Evolutionary conservation across 371 early-diverging fungal species (phyloP), one percentile per base, ranked within the genome.

Genomic region (Apophysomyces sp.): DNA sequence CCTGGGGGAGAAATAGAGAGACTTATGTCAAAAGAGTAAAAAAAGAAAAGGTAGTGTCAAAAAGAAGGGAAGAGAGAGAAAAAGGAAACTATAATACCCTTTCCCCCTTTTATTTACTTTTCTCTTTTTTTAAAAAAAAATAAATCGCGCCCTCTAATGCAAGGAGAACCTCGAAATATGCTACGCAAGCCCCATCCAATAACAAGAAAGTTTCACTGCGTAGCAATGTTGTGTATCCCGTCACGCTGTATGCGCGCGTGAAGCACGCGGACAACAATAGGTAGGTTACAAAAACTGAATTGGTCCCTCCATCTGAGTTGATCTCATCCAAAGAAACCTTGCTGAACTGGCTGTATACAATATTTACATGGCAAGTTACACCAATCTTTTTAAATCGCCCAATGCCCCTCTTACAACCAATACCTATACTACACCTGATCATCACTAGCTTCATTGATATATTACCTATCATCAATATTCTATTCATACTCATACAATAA

Each of bases 1-100:
- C 24, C 51, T 62, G 26, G 55, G 16, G 59, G 53, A 51, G 55
- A 60, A 31, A 32, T 15, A 55, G 52, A 61, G 26, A 24, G n/a
- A n/a, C n/a, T n/a, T n/a, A n/a, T n/a, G n/a, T n/a, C 27, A 53
- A 64, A 52, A 60, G 52, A 55, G 26, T 8, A 37, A 34, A 55
- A 27, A 21, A 40, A 40, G 15, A 52, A 51, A 12, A 55, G 39
- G 34, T 21, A 41, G 18, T 39, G 56, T 39, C 49, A 54, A 62
- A 44, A 40, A 31, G 40, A 55, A 55, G 30, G 27, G 58, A 32
- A 59, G 37, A 41, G 41, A 54, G 53, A 53, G 36, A 61, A 58
- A 51, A 55, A 52, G 55, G 36, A 34, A 52, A 27, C n/a, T n/a
- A 53, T 37, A 60, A 60, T 31, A 64, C 49, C 41, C 49, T 44